These are phyloP conservation scores for Candida buenavistaensis DNA, from an alignment of 1,139 yeast species.

Conservation along the genomic window DNA sequence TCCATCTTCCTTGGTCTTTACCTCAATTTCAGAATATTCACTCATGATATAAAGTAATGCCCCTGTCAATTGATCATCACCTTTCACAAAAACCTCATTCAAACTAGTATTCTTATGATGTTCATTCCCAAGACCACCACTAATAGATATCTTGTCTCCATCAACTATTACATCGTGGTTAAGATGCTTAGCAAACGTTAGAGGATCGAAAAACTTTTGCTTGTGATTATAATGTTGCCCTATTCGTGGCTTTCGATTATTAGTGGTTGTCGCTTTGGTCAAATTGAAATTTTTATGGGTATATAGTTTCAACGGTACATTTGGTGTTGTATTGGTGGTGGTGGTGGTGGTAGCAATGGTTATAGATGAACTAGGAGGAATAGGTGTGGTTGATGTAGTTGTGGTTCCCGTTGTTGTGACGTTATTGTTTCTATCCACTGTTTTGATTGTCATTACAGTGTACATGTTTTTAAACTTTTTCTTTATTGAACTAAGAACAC, in stretches of 20 bases:
- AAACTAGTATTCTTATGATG: not conserved
- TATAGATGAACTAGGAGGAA: slow-evolving; percentile 4
- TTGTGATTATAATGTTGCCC: not conserved
- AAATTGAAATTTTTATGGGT: slow-evolving; percentile 8
- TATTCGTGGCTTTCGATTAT: not conserved
- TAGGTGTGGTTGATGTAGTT: not conserved
- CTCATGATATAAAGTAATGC: slow-evolving; percentile 13
- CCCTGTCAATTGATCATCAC: slow-evolving; percentile 13
- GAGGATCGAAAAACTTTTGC: too few species aligned
- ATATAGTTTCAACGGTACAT: slow-evolving; percentile 1
- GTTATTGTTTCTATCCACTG: not conserved
- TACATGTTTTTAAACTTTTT: slow-evolving; percentile 3
- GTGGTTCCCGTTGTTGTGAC: not conserved
- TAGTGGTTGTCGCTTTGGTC: slow-evolving; percentile 1
- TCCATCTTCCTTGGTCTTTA: not conserved
- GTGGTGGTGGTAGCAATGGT: slow-evolving; percentile 3
- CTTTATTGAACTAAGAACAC: slow-evolving; percentile 1
- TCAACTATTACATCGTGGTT: too few species aligned
- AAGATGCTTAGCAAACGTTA: too few species aligned
- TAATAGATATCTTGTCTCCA: too few species aligned
- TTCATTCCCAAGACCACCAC: too few species aligned
- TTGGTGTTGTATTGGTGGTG: not conserved
- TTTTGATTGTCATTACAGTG: not conserved
- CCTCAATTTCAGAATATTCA: slow-evolving; percentile 4
- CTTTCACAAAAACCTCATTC: slow-evolving; percentile 6